phyloP scores from a whole-genome alignment of 2,329 filamentous ascomycete species.

The Colletotrichum abscissum region DNA sequence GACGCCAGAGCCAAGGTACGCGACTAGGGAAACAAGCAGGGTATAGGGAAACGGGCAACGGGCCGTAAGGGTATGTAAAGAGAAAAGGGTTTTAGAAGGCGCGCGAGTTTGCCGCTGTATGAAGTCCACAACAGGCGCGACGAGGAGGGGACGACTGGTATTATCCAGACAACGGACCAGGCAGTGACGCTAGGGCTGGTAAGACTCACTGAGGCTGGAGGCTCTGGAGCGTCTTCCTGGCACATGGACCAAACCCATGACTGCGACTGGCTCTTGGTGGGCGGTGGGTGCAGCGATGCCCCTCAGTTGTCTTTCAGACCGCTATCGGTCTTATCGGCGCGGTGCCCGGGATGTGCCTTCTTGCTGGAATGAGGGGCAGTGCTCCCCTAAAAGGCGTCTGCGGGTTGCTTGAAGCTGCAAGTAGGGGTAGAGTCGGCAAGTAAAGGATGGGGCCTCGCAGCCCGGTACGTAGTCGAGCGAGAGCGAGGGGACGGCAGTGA shows the following conservation, averaged over 20 bases:
- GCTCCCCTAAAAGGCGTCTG: conserved; percentile 13
- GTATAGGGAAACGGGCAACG: background rate
- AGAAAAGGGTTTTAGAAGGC: conserved; percentile 4
- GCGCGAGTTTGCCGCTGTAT: conserved; percentile 5
- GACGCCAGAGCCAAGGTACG: conserved; percentile 3
- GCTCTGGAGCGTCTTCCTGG: conserved; percentile 36
- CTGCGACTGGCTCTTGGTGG: conserved; percentile 34
- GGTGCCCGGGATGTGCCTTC: conserved; percentile 26
- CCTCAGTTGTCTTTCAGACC: conserved; percentile 25
- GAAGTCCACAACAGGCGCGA: conserved; percentile 8
- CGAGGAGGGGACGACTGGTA: conserved; percentile 21
- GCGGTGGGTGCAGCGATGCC: conserved; percentile 31
- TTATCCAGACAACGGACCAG: conserved; percentile 21
- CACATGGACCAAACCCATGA: conserved; percentile 39
- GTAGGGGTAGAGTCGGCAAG: conserved; percentile 30
- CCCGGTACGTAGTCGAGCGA: conserved; percentile 13
- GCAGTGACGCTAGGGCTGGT: conserved; percentile 30
- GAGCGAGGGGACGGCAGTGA: background rate
- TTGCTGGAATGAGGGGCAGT: conserved; percentile 33
- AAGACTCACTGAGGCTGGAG: conserved; percentile 36
- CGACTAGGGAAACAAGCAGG: background rate
- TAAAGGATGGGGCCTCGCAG: conserved; percentile 27
- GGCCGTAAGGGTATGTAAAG: background rate
- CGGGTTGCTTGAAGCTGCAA: background rate
- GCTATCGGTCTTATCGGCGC: conserved; percentile 35